Base-by-base conservation (phyloP, 1,284 basidiomycete genomes). In the Sanghuangporus baumii region DNA sequence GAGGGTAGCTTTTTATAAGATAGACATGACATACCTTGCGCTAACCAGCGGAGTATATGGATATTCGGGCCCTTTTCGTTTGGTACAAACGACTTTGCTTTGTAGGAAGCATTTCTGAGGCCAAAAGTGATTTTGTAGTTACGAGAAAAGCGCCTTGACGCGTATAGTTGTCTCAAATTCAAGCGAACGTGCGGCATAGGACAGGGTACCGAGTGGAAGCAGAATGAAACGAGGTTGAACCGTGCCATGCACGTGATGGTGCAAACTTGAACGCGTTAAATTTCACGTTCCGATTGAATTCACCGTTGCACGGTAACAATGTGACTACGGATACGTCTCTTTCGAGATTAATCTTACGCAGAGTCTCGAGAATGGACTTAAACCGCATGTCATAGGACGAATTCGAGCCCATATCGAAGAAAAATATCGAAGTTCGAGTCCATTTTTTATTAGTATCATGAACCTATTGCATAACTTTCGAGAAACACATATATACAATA, bases 51-150 rank as follows among this genome's bases (percentile, higher is more conserved):
- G 6, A 65, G 47, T 18, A 65, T 51, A 16, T 50, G 38, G 34
- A 55, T 34, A 58, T 65, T 65, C 8, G 64, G 64, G 11, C 64
- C 64, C 31, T 62, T 54, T 43, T 57, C 55, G 41, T 62, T 61
- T 31, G 59, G 63, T 3, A 48, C 50, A 47, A 65, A 61, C 7
- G 55, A 16, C 26, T 58, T 62, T n/a, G 61, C 50, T 14, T 51
- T 52, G 47, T 61, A 61, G 14, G 57, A 59, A n/a, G 47, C 20
- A 20, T 11, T 18, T 14, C 57, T 14, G 36, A 11, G 5, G 38
- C 46, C 34, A 34, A 31, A 9, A 14, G 6, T 11, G 20, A 18
- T 34, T n/a, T 34, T 37, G 34, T 11, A n/a, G 2, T 6, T 40
- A 34, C 20, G 8, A 50, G 18, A 34, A n/a, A 47, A 18, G 14